Conservation (phyloP, 2,329 filamentous ascomycete genomes). For the Aspergillus brasiliensis region DNA sequence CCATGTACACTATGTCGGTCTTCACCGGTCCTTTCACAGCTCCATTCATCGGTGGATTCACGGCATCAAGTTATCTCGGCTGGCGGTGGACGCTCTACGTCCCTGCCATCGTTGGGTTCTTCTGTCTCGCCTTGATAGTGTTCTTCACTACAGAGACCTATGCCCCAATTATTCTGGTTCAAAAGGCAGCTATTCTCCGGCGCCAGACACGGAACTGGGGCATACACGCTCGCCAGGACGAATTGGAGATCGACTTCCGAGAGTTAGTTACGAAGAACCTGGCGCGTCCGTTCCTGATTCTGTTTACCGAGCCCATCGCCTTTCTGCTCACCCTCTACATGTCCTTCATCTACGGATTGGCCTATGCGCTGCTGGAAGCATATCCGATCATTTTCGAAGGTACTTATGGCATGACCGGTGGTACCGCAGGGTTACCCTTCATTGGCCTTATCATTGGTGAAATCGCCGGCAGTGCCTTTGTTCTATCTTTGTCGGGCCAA, state of each 20-base stretch:
- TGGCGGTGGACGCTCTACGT: constrained; percentile 56
- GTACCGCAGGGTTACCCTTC: constrained; percentile 21
- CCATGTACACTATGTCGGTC: constrained; percentile 50
- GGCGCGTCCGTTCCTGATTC: constrained; percentile 23
- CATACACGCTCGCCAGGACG: constrained; percentile 25
- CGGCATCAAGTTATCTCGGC: constrained; percentile 46
- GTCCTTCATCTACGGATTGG: constrained; percentile 26
- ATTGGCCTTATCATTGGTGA: constrained; percentile 25
- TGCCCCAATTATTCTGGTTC: constrained; percentile 39
- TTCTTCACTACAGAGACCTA: constrained; percentile 56
- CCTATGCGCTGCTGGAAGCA: constrained; percentile 24
- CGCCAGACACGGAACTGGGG: constrained; percentile 26
- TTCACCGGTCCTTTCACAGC: constrained; percentile 50
- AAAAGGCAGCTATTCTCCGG: constrained; percentile 23
- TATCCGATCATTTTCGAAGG: constrained; percentile 25
- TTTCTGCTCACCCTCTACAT: constrained; percentile 29
- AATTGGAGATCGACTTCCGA: constrained; percentile 22
- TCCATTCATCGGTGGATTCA: constrained; percentile 53
- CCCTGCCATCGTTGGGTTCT: constrained; percentile 54
- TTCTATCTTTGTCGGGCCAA: constrained; percentile 18
- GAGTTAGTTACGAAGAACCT: constrained; percentile 24
- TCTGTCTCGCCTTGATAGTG: constrained; percentile 34
- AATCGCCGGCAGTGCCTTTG: constrained; percentile 19
- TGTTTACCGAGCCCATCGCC: constrained; percentile 29
- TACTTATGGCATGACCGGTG: constrained; percentile 19